Conservation (phyloP, 345 rosid species). For the Gossypium herbaceum region DNA sequence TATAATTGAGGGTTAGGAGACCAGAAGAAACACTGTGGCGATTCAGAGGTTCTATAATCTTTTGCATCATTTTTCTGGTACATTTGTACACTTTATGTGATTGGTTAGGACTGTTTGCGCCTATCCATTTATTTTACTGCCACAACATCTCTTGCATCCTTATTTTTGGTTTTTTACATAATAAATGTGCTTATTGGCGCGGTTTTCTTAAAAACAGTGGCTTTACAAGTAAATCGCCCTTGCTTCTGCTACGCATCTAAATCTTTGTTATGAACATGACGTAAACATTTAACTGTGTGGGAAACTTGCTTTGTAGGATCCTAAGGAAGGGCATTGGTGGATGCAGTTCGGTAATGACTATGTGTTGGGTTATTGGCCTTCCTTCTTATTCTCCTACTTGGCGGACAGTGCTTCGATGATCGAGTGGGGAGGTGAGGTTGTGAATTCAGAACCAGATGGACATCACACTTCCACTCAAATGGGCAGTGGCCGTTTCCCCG, state of each 20-base stretch:
- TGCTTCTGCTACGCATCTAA: neutral
- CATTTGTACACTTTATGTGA: neutral
- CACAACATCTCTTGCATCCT: neutral
- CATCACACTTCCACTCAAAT: constrained; percentile 90
- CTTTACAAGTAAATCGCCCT: neutral
- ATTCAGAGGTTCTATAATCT: constrained; percentile 18
- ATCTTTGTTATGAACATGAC: neutral
- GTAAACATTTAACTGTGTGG: neutral
- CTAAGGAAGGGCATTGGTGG: constrained; percentile 98
- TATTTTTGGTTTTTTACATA: neutral
- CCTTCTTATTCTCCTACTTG: constrained; percentile 89
- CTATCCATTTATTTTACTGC: neutral
- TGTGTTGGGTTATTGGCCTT: constrained; percentile 93
- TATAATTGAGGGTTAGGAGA: constrained; percentile 10
- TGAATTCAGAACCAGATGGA: constrained; percentile 81
- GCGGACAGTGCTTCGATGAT: constrained; percentile 93
- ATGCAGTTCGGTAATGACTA: constrained; percentile 91
- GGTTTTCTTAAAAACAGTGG: neutral
- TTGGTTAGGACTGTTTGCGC: neutral
- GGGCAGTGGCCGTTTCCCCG: constrained; percentile 93
- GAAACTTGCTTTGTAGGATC: constrained; percentile 50
- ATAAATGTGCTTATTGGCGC: neutral
- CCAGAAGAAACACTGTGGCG: constrained; percentile 24
- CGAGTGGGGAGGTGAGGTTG: constrained; percentile 99
- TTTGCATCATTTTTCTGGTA: constrained; percentile 14